Evolutionary conservation across 768 basidiomycete species (phyloP).

Genomic region (Trametopsis cervina): DNA sequence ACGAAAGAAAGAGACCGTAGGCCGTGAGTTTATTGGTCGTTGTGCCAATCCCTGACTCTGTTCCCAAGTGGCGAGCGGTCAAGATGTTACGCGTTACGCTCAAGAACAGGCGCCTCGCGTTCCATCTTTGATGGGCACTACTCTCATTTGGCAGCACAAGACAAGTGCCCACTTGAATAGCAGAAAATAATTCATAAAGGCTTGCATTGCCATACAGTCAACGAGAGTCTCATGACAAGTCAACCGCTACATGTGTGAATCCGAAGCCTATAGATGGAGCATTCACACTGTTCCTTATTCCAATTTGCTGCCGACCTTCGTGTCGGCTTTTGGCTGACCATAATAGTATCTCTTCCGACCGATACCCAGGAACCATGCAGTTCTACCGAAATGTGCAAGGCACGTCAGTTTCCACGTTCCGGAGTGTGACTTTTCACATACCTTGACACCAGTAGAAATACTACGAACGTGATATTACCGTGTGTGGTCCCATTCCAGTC

Average conservation of each 20-base stretch:
- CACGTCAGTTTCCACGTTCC: not conserved
- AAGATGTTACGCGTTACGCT: too few relatives aligned
- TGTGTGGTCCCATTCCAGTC: constrained; percentile 71
- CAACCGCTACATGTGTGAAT: too few relatives aligned
- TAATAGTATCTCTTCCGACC: constrained; percentile 29
- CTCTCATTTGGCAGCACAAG: too few relatives aligned
- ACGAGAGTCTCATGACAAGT: too few relatives aligned
- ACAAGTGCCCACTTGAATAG: too few relatives aligned
- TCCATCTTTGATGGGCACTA: not conserved
- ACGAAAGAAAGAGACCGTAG: not conserved
- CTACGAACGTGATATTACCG: constrained; percentile 64
- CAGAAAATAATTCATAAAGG: too few relatives aligned
- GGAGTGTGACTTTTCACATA: constrained; percentile 20
- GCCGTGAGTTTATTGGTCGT: not conserved
- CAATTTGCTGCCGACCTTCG: not conserved
- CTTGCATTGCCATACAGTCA: too few relatives aligned
- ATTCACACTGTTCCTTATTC: too few relatives aligned
- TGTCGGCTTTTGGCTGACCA: constrained; percentile 11
- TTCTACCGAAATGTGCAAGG: constrained; percentile 14
- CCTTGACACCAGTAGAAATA: constrained; percentile 53
- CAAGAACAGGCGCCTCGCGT: not conserved
- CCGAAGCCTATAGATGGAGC: too few relatives aligned
- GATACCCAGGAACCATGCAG: constrained; percentile 34
- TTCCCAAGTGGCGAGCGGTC: too few relatives aligned
- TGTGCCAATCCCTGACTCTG: too few relatives aligned